Evolutionary conservation across 2,329 filamentous ascomycete species (phyloP).

Genomic region (Aspergillus japonicus): DNA sequence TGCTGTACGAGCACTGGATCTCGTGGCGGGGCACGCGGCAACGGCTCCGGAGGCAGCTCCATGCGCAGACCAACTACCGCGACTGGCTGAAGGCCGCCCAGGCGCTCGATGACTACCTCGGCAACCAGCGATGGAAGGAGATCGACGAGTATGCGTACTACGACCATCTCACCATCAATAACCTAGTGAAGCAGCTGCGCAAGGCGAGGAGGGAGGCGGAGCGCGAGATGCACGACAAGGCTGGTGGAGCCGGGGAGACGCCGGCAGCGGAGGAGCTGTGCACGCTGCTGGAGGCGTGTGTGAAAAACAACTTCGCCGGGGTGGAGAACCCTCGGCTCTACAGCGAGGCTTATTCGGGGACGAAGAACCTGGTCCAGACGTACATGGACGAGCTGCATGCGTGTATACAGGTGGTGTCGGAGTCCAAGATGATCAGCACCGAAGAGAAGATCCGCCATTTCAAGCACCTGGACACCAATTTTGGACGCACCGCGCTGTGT

Average conservation of each 20-base stretch:
- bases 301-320: conserved; percentile 97
- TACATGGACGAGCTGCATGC: conserved; percentile 71
- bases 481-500: conserved; percentile 87
- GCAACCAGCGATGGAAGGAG: conserved; percentile 59
- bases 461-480: conserved; percentile 86
- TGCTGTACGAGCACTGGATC: conserved; percentile 84
- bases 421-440: conserved; percentile 63
- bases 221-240: conserved; percentile 31
- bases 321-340: conserved; percentile 94
- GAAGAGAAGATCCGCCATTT: conserved; percentile 80
- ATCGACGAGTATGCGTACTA: conserved; percentile 70
- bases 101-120: conserved; percentile 75
- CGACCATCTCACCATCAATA: conserved; percentile 77
- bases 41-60: conserved; percentile 67
- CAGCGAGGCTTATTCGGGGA: conserved; percentile 95
- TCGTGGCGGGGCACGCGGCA: conserved; percentile 83
- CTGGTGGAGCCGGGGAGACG: conserved; percentile 29
- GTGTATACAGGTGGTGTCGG: conserved; percentile 65
- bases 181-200: conserved; percentile 72
- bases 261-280: conserved; percentile 72
- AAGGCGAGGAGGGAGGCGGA: conserved; percentile 43
- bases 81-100: conserved; percentile 82
- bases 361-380: conserved; percentile 88
- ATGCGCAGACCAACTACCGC: conserved; percentile 69
- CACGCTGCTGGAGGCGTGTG: conserved; percentile 77